Evolutionary conservation across 768 basidiomycete species (phyloP), one percentile per base, ranked within the genome.

Genomic region (Termitomyces eurrhizus): DNA sequence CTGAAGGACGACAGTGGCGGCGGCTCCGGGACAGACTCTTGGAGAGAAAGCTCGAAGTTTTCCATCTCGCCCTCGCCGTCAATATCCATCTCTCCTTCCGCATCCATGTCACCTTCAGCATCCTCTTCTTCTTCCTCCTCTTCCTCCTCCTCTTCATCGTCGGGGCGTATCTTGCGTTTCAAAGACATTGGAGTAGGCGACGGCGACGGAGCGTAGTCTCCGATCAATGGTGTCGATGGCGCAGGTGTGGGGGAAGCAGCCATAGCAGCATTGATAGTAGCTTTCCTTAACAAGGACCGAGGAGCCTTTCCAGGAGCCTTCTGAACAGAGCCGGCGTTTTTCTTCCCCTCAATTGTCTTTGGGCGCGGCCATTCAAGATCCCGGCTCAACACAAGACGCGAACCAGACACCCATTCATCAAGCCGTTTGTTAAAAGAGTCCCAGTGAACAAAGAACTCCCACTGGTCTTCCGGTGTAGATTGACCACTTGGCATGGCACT

Each of bases 351-450:
- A 2, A 80, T 76, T 18, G 80, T 75, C 69, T 93, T 94, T 0
- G 96, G 95, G 61, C 92, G 91, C 3, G 97, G 96, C 94, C 93
- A 96, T 74, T 98, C 95, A 64, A 99, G 82, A 69, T 97, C 95
- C 64, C 89, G 83, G 61, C 77, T 81, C 49, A 95, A 79, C 45
- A 98, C 83, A 59, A 99, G 83, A 44, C 96, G 86, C 1, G 91
- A 89, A 16, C 92, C 93, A 14, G 90, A 77, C 26, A 99, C 89
- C 97, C 97, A 99, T 57, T 97, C 97, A 71, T 99, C 97, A 44
- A 98, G 80, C 63, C 97, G 95, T 73, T 99, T 99, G 80, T 99
- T 99, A 83, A 98, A 98, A 65, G 93, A 87, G 67, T 98, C 94
- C 89, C 96, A 99, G 70, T 99, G 97, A 21, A 98, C 93, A 69